Conservation (phyloP, 495 filamentous ascomycete species). For the Penicillium turbatum region DNA sequence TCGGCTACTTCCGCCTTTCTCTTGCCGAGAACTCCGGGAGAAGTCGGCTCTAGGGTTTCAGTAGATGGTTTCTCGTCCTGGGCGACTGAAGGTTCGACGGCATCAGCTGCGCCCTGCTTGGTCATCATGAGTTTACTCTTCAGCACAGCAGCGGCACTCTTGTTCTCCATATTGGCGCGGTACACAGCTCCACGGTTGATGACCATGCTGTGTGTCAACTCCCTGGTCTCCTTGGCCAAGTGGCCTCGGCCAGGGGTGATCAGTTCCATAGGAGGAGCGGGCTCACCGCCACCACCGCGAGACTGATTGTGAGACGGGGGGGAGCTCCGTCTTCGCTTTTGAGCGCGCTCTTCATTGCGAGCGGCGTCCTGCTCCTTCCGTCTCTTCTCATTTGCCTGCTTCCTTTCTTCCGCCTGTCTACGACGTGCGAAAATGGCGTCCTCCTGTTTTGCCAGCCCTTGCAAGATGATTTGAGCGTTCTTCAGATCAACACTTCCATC, state of each 20-base stretch:
- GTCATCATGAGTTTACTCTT: conserved; percentile 71
- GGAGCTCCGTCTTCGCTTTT: conserved; percentile 44
- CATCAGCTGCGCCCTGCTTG: conserved; percentile 17
- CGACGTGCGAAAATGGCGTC: conserved; percentile 87
- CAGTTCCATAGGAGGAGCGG: conserved; percentile 46
- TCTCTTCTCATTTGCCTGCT: conserved; percentile 70
- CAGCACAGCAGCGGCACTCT: conserved; percentile 85
- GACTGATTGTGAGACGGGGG: conserved; percentile 32
- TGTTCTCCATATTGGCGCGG: conserved; percentile 81
- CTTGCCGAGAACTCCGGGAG: conserved; percentile 53
- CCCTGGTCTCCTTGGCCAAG: conserved; percentile 55
- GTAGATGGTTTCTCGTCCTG: conserved; percentile 18
- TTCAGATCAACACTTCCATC: conserved; percentile 88
- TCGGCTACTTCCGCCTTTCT: conserved; percentile 60
- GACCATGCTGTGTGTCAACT: conserved; percentile 82
- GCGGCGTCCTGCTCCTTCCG: conserved; percentile 64
- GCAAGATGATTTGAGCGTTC: conserved; percentile 81
- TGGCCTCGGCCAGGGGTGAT: conserved; percentile 57
- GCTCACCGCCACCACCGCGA: conserved; percentile 37
- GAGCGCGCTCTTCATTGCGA: conserved; percentile 45
- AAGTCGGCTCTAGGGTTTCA: conserved; percentile 26
- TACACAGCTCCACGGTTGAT: conserved; percentile 71
- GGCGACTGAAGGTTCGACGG: conserved; percentile 14
- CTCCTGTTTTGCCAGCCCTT: conserved; percentile 89
- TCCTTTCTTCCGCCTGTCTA: conserved; percentile 75